phyloP scores from a whole-genome alignment of 1,284 basidiomycete genomes.

The Exobasidium cylindrosporum region DNA sequence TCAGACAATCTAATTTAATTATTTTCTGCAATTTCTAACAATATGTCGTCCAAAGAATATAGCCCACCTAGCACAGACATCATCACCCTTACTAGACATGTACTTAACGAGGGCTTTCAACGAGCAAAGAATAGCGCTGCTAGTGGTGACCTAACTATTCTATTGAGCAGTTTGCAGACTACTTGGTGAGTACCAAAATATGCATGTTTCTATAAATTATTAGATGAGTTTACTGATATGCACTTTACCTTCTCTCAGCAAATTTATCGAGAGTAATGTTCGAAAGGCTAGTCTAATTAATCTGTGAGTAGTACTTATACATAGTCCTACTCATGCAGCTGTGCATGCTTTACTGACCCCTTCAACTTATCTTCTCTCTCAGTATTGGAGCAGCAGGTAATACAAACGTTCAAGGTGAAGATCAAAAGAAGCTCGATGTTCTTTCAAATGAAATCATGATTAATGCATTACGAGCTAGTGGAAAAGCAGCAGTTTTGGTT shows the following conservation, averaged over 20 bases:
- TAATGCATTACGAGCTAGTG: conserved; percentile 80
- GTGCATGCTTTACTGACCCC: not conserved
- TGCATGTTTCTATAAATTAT: too few relatives aligned
- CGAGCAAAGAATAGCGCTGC: conserved; percentile 31
- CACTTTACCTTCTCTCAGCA: conserved; percentile 76
- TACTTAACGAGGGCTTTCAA: conserved; percentile 47
- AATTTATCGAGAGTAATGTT: conserved; percentile 96
- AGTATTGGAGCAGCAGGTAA: conserved; percentile 93
- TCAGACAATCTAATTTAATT: too few relatives aligned
- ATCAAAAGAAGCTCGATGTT: conserved; percentile 99
- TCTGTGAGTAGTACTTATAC: conserved; percentile 69
- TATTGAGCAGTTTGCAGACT: conserved; percentile 60
- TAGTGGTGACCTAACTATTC: conserved; percentile 82
- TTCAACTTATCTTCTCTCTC: not conserved
- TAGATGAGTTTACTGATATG: too few relatives aligned
- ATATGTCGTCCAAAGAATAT: conserved; percentile 28
- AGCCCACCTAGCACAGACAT: conserved; percentile 45
- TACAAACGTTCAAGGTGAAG: conserved; percentile 95
- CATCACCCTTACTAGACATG: conserved; percentile 54
- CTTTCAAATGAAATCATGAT: conserved; percentile 99
- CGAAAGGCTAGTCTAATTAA: conserved; percentile 96
- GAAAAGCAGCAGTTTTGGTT: conserved; percentile 93
- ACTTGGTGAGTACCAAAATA: conserved; percentile 1
- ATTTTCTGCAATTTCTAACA: too few relatives aligned
- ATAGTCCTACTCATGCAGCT: too few relatives aligned